Evolutionary conservation across 2,329 filamentous ascomycete genomes (phyloP), one percentile per base, ranked within the genome.

Genomic region (Chaetomium strumarium): DNA sequence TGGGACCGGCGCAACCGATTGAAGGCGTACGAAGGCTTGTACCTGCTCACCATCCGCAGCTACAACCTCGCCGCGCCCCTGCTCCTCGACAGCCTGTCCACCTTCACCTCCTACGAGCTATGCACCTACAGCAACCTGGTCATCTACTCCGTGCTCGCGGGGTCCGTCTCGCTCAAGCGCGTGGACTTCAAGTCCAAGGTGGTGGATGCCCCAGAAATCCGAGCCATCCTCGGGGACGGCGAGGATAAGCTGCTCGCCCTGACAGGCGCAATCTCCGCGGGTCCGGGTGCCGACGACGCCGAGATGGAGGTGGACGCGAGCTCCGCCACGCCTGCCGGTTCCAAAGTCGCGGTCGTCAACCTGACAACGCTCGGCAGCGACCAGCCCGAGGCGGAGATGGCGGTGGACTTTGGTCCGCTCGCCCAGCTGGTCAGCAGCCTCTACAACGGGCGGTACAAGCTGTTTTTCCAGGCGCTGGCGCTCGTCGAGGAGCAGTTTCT

Each of bases 131-230:
- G 90, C 54, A 87, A 83, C 56, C 82, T 99, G 20, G 93, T 99
- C 47, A 85, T 96, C 52, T 99, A 97, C 75, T 90, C 93, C 1
- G 92, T 97, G 19, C 84, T 99, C 33, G 90, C 93, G 34, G 93
- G 93, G 54, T 95, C 91, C 7, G 86, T 97, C 20, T 93, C 92
- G 42, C 81, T 99, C 52, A 96, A 96, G 76, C 87, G 93, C 45
- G 90, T 96, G 33, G 93, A 99, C 71, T 99, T 99, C 81, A 99
- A 99, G 78, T 88, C 88, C 60, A 97, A 97, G 77, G 93, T 99
- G 24, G 92, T 99, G 38, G 93, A 99, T 69, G 93, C 93, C 8
- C 92, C 93, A 12, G 93, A 99, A 74, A 96, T 99, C 74, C 95
- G 93, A 74, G 93, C 93, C 36, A 95, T 99, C 58, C 82, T 99